Percentiles rank a stretch among this genome's conserved stretches.
phyloP scores from a whole-genome alignment of 1,139 yeast genomes.

The Casaregolazyma suthepensis region DNA sequence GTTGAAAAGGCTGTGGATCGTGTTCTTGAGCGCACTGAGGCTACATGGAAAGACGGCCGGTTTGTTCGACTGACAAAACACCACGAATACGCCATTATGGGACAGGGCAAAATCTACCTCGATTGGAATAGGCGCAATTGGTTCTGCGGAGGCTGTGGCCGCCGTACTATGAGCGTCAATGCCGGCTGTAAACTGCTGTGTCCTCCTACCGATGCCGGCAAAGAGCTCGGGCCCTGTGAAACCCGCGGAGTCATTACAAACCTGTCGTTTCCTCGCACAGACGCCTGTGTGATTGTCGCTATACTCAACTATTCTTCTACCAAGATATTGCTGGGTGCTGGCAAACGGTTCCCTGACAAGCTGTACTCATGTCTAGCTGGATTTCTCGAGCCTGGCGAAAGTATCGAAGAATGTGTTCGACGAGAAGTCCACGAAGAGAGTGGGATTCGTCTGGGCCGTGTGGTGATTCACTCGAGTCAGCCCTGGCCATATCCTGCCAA shows the following conservation, averaged over 20 bases:
- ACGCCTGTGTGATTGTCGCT: constrained; percentile 79
- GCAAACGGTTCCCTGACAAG: constrained; percentile 47
- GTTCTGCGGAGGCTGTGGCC: constrained; percentile 88
- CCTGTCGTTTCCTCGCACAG: constrained; percentile 86
- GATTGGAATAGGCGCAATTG: constrained; percentile 77
- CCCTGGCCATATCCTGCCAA: constrained; percentile 98
- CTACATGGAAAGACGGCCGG: constrained; percentile 2
- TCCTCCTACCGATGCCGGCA: constrained; percentile 31
- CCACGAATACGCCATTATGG: constrained; percentile 43
- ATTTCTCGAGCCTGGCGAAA: constrained; percentile 91
- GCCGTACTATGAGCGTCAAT: constrained; percentile 58
- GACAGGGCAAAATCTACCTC: constrained; percentile 77
- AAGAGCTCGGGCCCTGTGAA: constrained; percentile 28
- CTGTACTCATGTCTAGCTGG: constrained; percentile 86
- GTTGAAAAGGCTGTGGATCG: constrained; percentile 20
- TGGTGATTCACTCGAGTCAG: constrained; percentile 63
- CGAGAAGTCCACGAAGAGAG: constrained; percentile 96
- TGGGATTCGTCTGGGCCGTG: constrained; percentile 62
- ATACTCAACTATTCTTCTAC: constrained; percentile 56
- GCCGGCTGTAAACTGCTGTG: constrained; percentile 81
- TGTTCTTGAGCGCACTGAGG: constrained; percentile 22
- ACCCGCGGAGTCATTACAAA: constrained; percentile 38
- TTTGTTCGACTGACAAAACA: background rate
- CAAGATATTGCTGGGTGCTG: constrained; percentile 66
- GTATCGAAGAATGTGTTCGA: constrained; percentile 79